Evolutionary conservation across 352 stramenopile species (phyloP), one percentile per base, ranked within the genome.

Genomic region (Plasmopara muralis): DNA sequence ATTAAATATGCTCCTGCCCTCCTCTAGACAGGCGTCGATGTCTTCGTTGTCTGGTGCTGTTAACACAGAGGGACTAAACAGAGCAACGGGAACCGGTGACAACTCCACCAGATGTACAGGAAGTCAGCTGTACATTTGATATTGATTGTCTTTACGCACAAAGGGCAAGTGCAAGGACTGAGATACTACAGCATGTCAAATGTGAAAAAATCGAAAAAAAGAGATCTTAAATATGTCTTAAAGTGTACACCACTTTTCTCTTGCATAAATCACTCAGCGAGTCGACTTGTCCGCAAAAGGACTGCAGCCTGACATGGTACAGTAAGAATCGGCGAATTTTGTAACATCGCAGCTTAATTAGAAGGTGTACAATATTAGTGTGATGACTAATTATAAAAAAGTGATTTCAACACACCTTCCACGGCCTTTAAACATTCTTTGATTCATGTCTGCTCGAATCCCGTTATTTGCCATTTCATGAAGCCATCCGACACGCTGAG

Each of bases 261-360:
- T 48, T 9, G 28, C 25, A 7, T 51, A 15, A n/a, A 35, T 57
- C 16, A 13, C 42, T 67, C 65, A 93, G 57, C 77, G 67, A 28
- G 77, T 90, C 13, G 73, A 89, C 60, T 93, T 93, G 65, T 91
- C 83, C 18, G 80, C 83, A 57, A 93, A 91, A 0, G 80, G 83
- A 50, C 77, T 91, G 60, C 80, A 93, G 46, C 80, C 76, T 43
- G 83, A 76, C 80, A 93, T 93, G 10, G 83, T 89, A 70, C 68
- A 85, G 59, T 93, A 91, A 0, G 80, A 81, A 49, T 89, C 79
- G 43, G 83, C 83, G 60, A 93, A 93, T 62, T 76, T 76, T 29
- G 80, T 91, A 55, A 93, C 80, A 34, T 91, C 83, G 43, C 74
- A 91, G 63, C 83, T 90, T 34, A 41, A 25, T 25, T 25, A 3